phyloP scores from a whole-genome alignment of 179 eudicot genomes.

The Beta lomatogona region DNA sequence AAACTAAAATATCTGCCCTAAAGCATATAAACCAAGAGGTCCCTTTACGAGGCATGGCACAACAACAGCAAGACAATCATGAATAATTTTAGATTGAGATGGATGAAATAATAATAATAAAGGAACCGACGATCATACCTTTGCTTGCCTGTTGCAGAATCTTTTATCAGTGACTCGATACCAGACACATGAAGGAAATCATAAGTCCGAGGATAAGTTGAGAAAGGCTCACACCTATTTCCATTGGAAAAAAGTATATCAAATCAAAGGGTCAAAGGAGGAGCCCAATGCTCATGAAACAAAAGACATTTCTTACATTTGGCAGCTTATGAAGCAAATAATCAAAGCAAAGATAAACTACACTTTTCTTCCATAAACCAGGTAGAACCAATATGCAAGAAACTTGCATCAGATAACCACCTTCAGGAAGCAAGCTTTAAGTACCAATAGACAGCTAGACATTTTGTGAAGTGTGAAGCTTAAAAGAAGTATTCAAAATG shows the following conservation, averaged over 20 bases:
- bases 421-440: not conserved
- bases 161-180: constrained; percentile 72
- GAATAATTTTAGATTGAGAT: not conserved
- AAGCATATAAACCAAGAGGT: not conserved
- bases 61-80: not conserved
- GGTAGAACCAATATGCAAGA: not conserved
- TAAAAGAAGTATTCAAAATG: not conserved
- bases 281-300: not conserved
- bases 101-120: not conserved
- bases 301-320: not conserved
- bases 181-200: constrained; percentile 77
- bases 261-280: not conserved
- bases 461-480: not conserved
- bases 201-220: constrained; percentile 92
- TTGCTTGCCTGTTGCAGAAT: constrained; percentile 60
- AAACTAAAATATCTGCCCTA: not conserved
- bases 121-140: constrained; percentile 44
- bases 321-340: not conserved
- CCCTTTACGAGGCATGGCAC: not conserved
- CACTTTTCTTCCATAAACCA: not conserved
- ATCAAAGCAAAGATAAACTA: not conserved
- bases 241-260: constrained; percentile 24
- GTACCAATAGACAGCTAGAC: not conserved
- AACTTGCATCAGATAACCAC: not conserved
- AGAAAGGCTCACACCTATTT: constrained; percentile 94